These are phyloP conservation scores for Nicotiana tomentosiformis DNA, from an alignment of 257 asterid genomes.

Conservation along the genomic window DNA sequence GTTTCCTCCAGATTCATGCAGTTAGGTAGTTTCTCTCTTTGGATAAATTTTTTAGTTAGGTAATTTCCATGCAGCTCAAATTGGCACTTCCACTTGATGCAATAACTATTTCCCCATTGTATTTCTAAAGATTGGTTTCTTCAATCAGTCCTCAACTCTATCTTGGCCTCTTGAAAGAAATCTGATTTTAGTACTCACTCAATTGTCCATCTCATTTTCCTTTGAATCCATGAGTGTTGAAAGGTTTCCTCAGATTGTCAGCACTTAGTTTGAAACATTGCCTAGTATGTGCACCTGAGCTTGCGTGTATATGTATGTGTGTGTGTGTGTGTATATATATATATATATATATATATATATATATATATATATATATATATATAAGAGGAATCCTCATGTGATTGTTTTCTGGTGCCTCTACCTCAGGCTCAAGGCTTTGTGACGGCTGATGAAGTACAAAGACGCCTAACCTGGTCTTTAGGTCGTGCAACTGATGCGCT, in stretches of 20 bases:
- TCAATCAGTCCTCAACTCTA: not conserved
- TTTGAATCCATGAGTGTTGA: not conserved
- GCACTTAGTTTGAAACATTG: not conserved
- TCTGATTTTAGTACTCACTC: not conserved
- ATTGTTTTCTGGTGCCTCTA: constrained; percentile 8
- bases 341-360: not conserved
- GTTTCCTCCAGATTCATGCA: not conserved
- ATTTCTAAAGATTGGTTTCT: not conserved
- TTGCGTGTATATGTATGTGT: not conserved
- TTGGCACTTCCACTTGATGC: not conserved
- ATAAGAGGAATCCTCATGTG: not conserved
- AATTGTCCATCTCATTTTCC: not conserved
- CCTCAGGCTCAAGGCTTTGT: constrained; percentile 83
- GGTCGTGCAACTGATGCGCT: constrained; percentile 87
- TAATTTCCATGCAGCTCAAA: not conserved
- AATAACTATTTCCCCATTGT: not conserved
- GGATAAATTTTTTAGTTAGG: not conserved
- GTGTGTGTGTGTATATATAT: too few species aligned
- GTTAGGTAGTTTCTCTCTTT: not conserved
- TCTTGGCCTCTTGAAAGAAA: not conserved
- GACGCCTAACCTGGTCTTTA: constrained; percentile 76
- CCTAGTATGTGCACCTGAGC: not conserved
- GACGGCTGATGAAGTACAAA: constrained; percentile 80
- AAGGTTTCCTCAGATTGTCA: not conserved
- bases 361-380: not conserved